These are phyloP conservation scores for Raddia distichophylla DNA, from an alignment of 176 grass and related monocot genomes.

Conservation along the genomic window DNA sequence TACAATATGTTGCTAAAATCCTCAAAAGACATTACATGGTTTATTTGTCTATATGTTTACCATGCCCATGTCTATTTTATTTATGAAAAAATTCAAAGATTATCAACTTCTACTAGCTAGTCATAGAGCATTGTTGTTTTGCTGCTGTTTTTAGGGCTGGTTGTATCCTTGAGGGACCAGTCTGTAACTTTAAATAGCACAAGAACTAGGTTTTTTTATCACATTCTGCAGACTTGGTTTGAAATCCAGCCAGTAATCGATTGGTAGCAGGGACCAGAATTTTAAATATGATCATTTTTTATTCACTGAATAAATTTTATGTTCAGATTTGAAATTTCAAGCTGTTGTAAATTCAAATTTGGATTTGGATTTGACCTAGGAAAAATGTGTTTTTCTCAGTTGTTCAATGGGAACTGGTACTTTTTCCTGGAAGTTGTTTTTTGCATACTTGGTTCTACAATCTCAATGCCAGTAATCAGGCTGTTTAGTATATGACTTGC, in stretches of 20 bases:
- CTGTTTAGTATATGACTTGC: constrained; percentile 16
- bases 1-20: neutral
- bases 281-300: neutral
- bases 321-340: neutral
- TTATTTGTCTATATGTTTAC: neutral
- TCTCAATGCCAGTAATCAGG: neutral
- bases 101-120: neutral
- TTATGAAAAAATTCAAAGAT: neutral
- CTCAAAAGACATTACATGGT: neutral
- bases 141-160: neutral
- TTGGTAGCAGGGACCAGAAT: neutral
- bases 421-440: constrained; percentile 6
- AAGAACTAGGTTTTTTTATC: neutral
- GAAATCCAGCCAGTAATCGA: neutral
- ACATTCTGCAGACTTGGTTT: neutral
- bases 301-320: neutral
- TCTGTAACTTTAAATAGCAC: neutral
- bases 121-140: neutral
- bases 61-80: neutral
- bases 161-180: neutral
- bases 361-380: neutral
- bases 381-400: neutral
- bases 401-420: neutral
- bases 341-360: neutral
- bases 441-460: constrained; percentile 20